Base-by-base conservation (phyloP, 257 asterid genomes). In the Solanum etuberosum region DNA sequence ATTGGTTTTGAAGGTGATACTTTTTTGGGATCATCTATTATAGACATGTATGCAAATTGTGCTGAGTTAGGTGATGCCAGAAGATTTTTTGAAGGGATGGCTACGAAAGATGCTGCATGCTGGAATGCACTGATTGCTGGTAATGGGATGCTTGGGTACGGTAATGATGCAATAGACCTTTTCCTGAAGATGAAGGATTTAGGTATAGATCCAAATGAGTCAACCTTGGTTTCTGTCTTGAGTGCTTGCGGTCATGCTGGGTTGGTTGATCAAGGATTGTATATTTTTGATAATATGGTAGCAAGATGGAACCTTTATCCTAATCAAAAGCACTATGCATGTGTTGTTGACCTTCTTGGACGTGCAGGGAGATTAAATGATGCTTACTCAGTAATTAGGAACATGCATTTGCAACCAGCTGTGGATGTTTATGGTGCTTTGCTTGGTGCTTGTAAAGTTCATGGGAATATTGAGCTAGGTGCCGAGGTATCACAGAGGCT, bases 81-180 rank as follows among this genome's bases (percentile, higher is more conserved):
- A 61, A 83, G 84, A 31, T 89, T 85, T 76, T 94, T 94, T 8
- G 86, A 87, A 7, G 68, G 21, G 84, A 92, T 92, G 93, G 87
- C 72, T 32, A 89, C 68, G 43, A 92, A 90, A 86, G 97, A 94
- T 73, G 92, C 90, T 29, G 92, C 90, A 1, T 93, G 95, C 86
- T 94, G 95, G 95, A 94, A 93, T 46, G 92, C 93, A n/a, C 31
- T 94, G 46, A 90, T 94, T 88, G 88, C 95, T 76, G 95, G 94
- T 59, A 88, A 89, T 72, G 97, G 94, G 74, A 86, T 91, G 91
- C 86, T 88, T 32, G 97, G 94, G 37, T 42, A 86, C 40, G 93
- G 93, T 34, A 76, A 65, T 42, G 90, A 90, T 51, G 95, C 95
- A 25, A 73, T 92, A 13, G 86, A 89, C 67, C 83, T 90, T 46